Percentiles rank a stretch among this genome's conserved stretches.
Conservation (phyloP, 176 grass and related monocot species). For the Bromus sterilis region DNA sequence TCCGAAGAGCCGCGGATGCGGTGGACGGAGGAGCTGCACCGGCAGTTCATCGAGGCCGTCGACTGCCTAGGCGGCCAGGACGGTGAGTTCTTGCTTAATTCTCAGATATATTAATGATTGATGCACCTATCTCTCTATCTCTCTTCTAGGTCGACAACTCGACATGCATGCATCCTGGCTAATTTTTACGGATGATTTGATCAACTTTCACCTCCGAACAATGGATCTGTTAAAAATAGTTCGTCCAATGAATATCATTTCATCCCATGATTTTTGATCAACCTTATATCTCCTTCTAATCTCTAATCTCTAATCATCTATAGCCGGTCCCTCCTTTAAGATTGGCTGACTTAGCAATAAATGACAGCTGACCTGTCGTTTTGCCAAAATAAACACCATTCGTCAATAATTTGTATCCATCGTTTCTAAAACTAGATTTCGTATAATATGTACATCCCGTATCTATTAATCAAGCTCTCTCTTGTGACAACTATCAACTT, state of each 20-base stretch:
- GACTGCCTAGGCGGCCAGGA: slow-evolving; percentile 67
- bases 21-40: slow-evolving; percentile 92
- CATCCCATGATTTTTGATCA: too few relatives aligned
- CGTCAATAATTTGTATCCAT: neutral
- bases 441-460: neutral
- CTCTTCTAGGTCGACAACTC: neutral
- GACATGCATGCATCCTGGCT: too few relatives aligned
- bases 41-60: slow-evolving; percentile 61
- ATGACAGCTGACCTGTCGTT: neutral
- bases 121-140: too few relatives aligned
- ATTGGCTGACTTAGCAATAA: neutral
- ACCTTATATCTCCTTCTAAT: too few relatives aligned
- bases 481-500: neutral
- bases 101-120: too few relatives aligned
- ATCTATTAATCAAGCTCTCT: neutral
- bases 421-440: neutral
- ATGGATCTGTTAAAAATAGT: too few relatives aligned
- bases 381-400: neutral
- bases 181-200: too few relatives aligned
- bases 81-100: slow-evolving; percentile 34
- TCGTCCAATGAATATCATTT: too few relatives aligned
- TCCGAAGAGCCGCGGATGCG: slow-evolving; percentile 66
- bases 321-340: too few relatives aligned
- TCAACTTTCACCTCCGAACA: too few relatives aligned
- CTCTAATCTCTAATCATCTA: too few relatives aligned